Base-by-base conservation (phyloP, 345 rosid species). In the Mallotus nudiflorus region DNA sequence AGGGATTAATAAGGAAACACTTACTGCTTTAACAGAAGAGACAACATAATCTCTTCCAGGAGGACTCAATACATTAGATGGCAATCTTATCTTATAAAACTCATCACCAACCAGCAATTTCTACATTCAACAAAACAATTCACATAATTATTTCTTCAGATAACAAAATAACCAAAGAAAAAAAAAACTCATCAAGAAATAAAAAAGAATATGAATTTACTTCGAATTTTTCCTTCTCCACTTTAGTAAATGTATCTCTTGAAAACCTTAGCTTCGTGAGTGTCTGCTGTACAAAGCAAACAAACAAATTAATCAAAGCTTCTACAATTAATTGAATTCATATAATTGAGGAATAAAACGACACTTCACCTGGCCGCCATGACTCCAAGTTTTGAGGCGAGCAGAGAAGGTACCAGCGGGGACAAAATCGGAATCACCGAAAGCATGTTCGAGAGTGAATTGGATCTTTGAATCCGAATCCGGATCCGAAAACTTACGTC, bases 401-500 rank as follows among this genome's bases (percentile, higher is more conserved):
- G 97, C 99, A 31, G 98, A 85, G 85, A 95, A 95, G 75, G 87
- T 82, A 52, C 97, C 98, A 19, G 97, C 96, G 19, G 89, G 83
- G 44, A 80, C 71, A 81, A 95, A 92, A 80, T 83, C 90, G 53
- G 96, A 86, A 68, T 92, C 97, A 0, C 97, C 97, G 33, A 95
- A 92, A 52, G 99, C 94, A 73, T 95, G 99, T 20, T 95, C 92
- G 42, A 95, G 90, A 22, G 91, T 56, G 74, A 95, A 92, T 61
- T 90, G 98, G 91, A 95, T 81, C 89, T 95, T 95, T 14, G 98
- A 92, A 64, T 95, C 97, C 27, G 91, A 85, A 54, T 95, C 96
- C 15, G 85, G 82, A 82, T 95, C 98, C n/a, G 89, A 77, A 67
- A 73, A 82, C 70, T 86, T 84, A 80, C 74, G 88, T 19, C 89